Conservation (phyloP, 768 basidiomycete genomes). For the Trametes cinnabarina region DNA sequence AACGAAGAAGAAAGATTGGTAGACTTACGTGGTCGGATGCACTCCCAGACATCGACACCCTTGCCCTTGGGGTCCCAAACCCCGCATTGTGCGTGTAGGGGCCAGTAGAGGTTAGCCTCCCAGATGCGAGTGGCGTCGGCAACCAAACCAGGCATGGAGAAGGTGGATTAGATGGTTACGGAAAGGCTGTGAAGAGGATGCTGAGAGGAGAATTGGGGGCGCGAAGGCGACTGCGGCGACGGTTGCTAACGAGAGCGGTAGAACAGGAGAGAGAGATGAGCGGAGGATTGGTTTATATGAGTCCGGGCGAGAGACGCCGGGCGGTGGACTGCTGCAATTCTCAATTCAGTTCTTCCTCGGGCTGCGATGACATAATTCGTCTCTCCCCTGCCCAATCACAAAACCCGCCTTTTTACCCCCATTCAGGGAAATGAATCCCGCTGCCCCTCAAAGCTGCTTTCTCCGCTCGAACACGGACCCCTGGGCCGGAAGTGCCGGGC, state of each 20-base stretch:
- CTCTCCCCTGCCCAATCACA: background rate
- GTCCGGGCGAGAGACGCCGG: slow-evolving; percentile 16
- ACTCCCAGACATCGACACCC: slow-evolving; percentile 77
- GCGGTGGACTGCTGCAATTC: background rate
- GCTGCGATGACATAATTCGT: slow-evolving; percentile 8
- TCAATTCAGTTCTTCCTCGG: slow-evolving; percentile 9
- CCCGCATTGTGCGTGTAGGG: slow-evolving; percentile 63
- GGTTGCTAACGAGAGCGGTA: slow-evolving; percentile 12
- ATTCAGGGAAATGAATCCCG: background rate
- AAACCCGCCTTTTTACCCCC: background rate
- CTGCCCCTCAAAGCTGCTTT: background rate
- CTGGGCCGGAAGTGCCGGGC: background rate
- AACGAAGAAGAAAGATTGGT: background rate
- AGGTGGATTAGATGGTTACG: background rate
- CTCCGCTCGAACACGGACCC: slow-evolving; percentile 6
- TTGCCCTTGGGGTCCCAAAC: slow-evolving; percentile 66
- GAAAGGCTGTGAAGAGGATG: background rate
- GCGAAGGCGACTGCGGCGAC: background rate
- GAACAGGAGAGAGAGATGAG: slow-evolving; percentile 2
- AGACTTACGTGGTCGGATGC: slow-evolving; percentile 62
- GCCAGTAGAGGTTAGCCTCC: slow-evolving; percentile 68
- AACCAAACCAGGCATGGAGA: slow-evolving; percentile 45
- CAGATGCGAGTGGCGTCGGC: slow-evolving; percentile 68
- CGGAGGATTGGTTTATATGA: slow-evolving; percentile 19
- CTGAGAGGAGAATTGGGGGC: background rate